Evolutionary conservation across 768 basidiomycete species (phyloP), one percentile per base, ranked within the genome.

Genomic region (Lactarius evosmus): DNA sequence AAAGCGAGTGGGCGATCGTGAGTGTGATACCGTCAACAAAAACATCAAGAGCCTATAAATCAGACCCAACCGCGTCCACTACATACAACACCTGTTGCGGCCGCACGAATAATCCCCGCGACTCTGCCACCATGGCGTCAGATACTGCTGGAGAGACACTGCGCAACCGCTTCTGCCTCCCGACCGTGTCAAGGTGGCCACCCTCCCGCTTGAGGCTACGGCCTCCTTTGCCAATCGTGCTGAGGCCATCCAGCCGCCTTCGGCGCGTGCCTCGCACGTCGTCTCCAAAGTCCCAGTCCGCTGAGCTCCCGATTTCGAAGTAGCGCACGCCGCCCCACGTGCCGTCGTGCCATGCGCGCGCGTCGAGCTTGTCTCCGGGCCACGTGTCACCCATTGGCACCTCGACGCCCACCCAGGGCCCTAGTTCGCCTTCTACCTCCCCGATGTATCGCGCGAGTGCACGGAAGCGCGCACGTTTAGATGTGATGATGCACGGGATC

Each of bases 391-490:
- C 80, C 60, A 93, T 77, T 1, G 92, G 91, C 12, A 94, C 90
- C 73, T 95, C 93, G 17, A 95, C 90, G 16, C 93, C 93, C 7
- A 95, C 90, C 93, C 93, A 95, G 0, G 90, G 85, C 1, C 93
- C 93, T 5, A 71, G 68, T 73, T 93, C 90, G 40, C 93, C 93
- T 55, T 83, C 80, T 2, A 95, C 86, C 71, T 93, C 91, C 7
- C 90, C 93, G 57, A 95, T 93, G 72, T 95, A 95, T 5, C 93
- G 78, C 25, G 92, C 93, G 70, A 85, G 88, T 0, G 93, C 93
- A 56, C 89, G 86, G 81, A 95, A 93, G 9, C 91, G 83, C 66
- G 88, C 87, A 40, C 89, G 82, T 72, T 91, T 89, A 46, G 87
- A 88, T 3, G 90, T 84, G 66, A 95, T 89, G 72, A 95, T 93